A percentile compares a stretch with the other conserved stretches of the same genome.
Conservation (phyloP, 1,284 basidiomycete species). For the Sphaerobolus stellatus region DNA sequence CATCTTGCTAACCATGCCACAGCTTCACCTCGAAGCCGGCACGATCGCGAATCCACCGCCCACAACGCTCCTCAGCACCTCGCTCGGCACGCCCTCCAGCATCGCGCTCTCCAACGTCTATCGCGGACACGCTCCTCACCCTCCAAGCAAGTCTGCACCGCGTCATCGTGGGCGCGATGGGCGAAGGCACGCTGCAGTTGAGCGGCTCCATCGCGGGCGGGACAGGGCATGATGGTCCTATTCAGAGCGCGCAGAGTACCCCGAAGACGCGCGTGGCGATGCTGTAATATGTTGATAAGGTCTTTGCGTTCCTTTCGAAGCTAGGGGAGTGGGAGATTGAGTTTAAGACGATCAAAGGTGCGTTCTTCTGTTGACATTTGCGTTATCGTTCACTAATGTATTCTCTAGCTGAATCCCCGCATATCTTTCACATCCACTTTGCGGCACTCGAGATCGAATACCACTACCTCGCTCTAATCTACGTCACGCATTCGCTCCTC, state of each 20-base stretch:
- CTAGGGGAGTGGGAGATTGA: slow-evolving; percentile 14
- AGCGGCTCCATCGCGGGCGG: not conserved
- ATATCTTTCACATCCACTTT: not conserved
- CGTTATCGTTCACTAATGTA: not conserved
- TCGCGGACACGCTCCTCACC: slow-evolving; percentile 2
- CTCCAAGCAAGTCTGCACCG: slow-evolving; percentile 7
- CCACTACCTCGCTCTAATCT: slow-evolving; percentile 6
- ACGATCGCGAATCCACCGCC: not conserved
- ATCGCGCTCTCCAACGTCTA: too few species aligned
- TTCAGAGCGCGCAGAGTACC: not conserved
- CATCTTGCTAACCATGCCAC: not conserved
- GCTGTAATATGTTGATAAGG: not conserved
- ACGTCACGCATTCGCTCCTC: slow-evolving; percentile 1
- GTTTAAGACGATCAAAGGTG: slow-evolving; percentile 6
- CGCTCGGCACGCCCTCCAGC: too few species aligned
- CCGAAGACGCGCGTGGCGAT: not conserved
- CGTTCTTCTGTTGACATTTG: not conserved
- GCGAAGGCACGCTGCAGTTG: slow-evolving; percentile 2
- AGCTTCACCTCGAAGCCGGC: slow-evolving; percentile 10
- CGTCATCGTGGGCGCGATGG: slow-evolving; percentile 1
- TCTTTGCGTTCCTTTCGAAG: slow-evolving; percentile 3
- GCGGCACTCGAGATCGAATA: slow-evolving; percentile 10
- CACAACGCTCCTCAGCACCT: not conserved
- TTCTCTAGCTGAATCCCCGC: not conserved
- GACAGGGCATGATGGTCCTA: too few species aligned